Evolutionary conservation across 78 protist species (phyloP), one percentile per base, ranked within the genome.

Genomic region (Salpingoeca rosetta): DNA sequence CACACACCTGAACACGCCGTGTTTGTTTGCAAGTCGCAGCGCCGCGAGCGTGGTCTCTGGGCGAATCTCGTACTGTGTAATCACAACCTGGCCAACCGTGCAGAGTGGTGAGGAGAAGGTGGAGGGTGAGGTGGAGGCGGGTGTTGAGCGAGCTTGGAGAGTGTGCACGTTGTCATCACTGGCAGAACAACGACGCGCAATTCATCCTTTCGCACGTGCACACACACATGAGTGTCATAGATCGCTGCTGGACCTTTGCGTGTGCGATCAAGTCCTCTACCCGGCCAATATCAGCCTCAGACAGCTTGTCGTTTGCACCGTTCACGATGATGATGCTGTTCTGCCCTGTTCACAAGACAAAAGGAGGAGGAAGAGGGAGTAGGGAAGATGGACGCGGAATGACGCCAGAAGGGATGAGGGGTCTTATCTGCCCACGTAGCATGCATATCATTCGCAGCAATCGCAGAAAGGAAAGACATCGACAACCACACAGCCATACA

Each of bases 291-390:
- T 22, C 17, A 17, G 65, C 84, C 27, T 41, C 42, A 3, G 85
- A 24, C 26, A 86, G 27, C 12, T 3, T 1, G 31, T 0, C 35
- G 17, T 87, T 86, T 0, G 92, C 89, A 24, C 84, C 84, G 11
- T 86, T 44, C 26, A 35, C 65, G 37, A 90, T 79, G 45, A 86
- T 56, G 22, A 90, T 90, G n/a, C 7, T 12, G 36, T 90, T 90
- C 41, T 79, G 38, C 42, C 89, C 92, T 24, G 43, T 0, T 35
- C 38, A 35, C 40, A 11, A 73, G 77, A 3, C 40, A 26, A 26
- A 10, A 7, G 12, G 77, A 73, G 77, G 77, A 73, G 2, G 36
- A 73, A 10, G 36, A 73, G 7, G 2, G 44, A 76, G 80, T 38
- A 42, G 7, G 80, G 7, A 1, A 37, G 43, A 38, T 3, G 7